These are phyloP conservation scores for Neofusicoccum sp. DNA, from an alignment of 2,329 filamentous ascomycete species.

Conservation along the genomic window DNA sequence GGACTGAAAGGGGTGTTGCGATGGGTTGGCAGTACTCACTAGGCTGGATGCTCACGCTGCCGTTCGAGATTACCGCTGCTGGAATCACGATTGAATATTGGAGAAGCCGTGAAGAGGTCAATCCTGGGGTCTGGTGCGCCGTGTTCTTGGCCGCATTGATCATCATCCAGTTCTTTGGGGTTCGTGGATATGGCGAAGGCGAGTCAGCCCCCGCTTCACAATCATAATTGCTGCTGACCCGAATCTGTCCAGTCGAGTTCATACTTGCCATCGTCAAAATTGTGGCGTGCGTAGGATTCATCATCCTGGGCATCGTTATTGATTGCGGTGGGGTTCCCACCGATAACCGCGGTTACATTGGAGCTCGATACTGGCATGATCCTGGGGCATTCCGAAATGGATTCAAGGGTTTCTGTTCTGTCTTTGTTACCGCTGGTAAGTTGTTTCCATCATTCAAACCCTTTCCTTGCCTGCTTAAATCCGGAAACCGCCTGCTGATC, in stretches of 20 bases:
- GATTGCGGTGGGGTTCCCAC: conserved; percentile 59
- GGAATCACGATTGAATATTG: conserved; percentile 39
- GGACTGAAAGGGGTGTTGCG: conserved; percentile 30
- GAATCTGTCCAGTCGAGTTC: conserved; percentile 52
- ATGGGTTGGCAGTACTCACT: conserved; percentile 38
- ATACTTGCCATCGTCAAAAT: conserved; percentile 59
- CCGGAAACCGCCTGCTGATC: too few species aligned
- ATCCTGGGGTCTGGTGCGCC: conserved; percentile 33
- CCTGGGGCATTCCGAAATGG: conserved; percentile 57
- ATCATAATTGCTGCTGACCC: conserved; percentile 40
- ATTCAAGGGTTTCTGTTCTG: conserved; percentile 63
- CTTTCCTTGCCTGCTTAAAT: neutral
- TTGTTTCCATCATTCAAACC: neutral
- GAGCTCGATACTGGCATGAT: conserved; percentile 59
- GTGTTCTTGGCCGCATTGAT: conserved; percentile 39
- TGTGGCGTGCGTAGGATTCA: conserved; percentile 59
- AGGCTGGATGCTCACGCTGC: conserved; percentile 37
- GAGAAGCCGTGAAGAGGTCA: conserved; percentile 23
- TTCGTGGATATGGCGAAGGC: conserved; percentile 40
- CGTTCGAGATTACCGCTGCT: conserved; percentile 40
- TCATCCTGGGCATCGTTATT: conserved; percentile 62
- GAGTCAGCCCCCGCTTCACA: conserved; percentile 43
- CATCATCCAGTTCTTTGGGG: conserved; percentile 40
- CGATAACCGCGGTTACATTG: conserved; percentile 56
- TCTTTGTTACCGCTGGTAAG: conserved; percentile 57